Evolutionary conservation across 257 asterid genomes (phyloP), one percentile per base, ranked within the genome.

Genomic region (Linaria vulgaris): DNA sequence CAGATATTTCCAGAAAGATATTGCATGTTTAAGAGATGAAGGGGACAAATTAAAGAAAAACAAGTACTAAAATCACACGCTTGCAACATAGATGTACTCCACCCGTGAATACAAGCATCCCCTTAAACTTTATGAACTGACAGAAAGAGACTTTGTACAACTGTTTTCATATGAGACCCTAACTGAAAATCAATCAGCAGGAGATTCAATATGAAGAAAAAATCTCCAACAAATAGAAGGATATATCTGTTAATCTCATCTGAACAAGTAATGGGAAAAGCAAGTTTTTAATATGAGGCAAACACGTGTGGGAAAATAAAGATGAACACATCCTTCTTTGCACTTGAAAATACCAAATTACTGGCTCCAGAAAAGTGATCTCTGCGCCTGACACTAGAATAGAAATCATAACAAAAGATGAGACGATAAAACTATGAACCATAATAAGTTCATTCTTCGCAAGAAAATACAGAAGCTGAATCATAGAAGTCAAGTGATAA

Each of bases 1-100:
- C 38, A 64, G 22, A 45, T 50, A 44, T 39, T 38, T 27, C 55
- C 15, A 34, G 12, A 50, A 31, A 25, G 20, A 8, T 15, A 57
- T 43, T 30, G 41, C 22, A 56, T n/a, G 23, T 22, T 30, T n/a
- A 55, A 47, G 16, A 30, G 54, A 64, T 14, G 23, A 16, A 25
- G 43, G 43, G 46, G 53, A 59, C 56, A 69, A 38, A 14, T 68
- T 46, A 52, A 19, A 60, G 21, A 19, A 37, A 56, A 13, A 12
- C 37, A 6, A 22, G 15, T 15, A 25, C 15, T 14, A 60, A 54
- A 43, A 23, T 16, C 43, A 22, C 12, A 0, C 27, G 6, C 52
- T 46, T 19, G 0, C 56, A 20, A 19, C 15, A 3, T 3, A 17
- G 16, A 17, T 50, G 9, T 50, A 19, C 27, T 17, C 25, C 21